These are phyloP conservation scores for Coriaria nepalensis DNA, from an alignment of 306 rosid genomes.

Conservation along the genomic window DNA sequence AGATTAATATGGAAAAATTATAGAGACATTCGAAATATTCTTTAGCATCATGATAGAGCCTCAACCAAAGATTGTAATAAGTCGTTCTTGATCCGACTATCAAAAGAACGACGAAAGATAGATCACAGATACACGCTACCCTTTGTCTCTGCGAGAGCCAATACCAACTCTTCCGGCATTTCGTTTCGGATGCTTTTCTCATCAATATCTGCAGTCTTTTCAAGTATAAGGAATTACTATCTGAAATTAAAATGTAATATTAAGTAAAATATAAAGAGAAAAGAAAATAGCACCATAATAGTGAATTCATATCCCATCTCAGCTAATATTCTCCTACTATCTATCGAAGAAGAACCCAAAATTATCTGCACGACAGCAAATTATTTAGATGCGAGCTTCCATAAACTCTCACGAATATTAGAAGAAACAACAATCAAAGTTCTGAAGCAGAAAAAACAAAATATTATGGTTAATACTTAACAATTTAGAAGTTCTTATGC, in stretches of 20 bases:
- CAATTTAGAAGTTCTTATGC: too few relatives aligned
- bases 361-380: slow-evolving; percentile 10
- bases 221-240: slow-evolving; percentile 2
- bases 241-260: neutral
- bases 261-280: neutral
- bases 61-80: too few relatives aligned
- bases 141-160: slow-evolving; percentile 94
- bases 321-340: slow-evolving; percentile 15
- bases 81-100: too few relatives aligned
- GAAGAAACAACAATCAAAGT: too few relatives aligned
- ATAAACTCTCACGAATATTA: too few relatives aligned
- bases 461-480: too few relatives aligned
- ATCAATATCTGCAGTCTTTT: slow-evolving; percentile 87
- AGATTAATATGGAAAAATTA: slow-evolving; percentile 1
- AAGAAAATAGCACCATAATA: slow-evolving; percentile 14
- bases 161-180: slow-evolving; percentile 71
- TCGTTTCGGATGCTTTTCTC: slow-evolving; percentile 78
- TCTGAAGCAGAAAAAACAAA: too few relatives aligned
- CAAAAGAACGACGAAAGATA: too few relatives aligned
- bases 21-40: neutral
- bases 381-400: neutral
- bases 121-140: slow-evolving; percentile 11
- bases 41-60: too few relatives aligned
- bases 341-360: slow-evolving; percentile 18
- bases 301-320: slow-evolving; percentile 19